phyloP scores from a whole-genome alignment of 2,329 filamentous ascomycete species.

The Neofusicoccum ribis region DNA sequence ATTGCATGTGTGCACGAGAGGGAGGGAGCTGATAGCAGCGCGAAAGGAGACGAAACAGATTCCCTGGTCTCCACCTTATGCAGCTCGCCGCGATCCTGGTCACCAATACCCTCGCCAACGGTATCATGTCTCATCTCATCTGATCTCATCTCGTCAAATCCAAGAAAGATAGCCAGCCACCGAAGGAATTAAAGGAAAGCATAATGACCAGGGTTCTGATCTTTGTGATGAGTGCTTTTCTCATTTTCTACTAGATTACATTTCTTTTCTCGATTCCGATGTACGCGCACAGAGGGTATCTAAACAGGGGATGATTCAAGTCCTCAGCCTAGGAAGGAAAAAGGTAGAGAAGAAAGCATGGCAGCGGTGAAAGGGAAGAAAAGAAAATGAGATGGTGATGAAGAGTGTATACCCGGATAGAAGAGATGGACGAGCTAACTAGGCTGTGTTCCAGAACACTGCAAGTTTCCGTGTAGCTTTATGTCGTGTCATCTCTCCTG shows the following conservation, averaged over 20 bases:
- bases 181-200: not conserved
- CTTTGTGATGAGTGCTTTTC: too few species aligned
- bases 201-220: too few species aligned
- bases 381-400: not conserved
- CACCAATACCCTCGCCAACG: not conserved
- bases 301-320: too few species aligned
- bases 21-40: not conserved
- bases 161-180: not conserved
- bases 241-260: too few species aligned
- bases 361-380: not conserved
- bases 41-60: not conserved
- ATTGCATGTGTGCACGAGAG: too few species aligned
- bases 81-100: conserved; percentile 6
- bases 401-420: not conserved
- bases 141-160: not conserved
- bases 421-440: not conserved
- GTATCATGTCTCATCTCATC: conserved; percentile 1
- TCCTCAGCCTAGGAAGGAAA: too few species aligned
- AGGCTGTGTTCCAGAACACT: conserved; percentile 15
- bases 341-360: not conserved
- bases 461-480: not conserved
- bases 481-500: not conserved
- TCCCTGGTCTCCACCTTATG: not conserved
- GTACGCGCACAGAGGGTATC: too few species aligned
- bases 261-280: too few species aligned